Evolutionary conservation across 2,329 filamentous ascomycete genomes (phyloP), one percentile per base, ranked within the genome.

Genomic region (Ilyonectria mors-panacis): DNA sequence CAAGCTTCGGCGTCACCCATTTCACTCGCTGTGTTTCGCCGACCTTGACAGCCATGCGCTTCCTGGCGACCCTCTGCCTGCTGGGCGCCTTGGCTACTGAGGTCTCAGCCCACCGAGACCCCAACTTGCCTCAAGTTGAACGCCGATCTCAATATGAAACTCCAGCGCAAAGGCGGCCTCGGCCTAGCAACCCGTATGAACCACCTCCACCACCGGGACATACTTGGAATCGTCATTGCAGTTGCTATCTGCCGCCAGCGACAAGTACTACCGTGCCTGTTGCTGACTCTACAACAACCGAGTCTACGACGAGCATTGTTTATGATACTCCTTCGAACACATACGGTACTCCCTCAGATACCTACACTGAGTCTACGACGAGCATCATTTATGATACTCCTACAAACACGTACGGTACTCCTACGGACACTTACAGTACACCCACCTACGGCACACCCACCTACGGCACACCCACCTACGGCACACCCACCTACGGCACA

Each of bases 41-140:
- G 66, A 65, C 45, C 50, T 53, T 30, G 51, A 33, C 65, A 51
- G 21, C n/a, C 53, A 76, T 76, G 74, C 74, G 72, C 35, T 73
- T 73, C 63, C 67, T 70, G 57, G 28, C 73, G 44, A 59, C 69
- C 7, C 61, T 76, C 51, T 57, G 62, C 58, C 61, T 65, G 56
- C n/a, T 74, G 28, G 69, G 73, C 44, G 74, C 68, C 57, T 63
- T 70, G 59, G 70, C 71, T 37, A 51, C 57, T 30, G 55, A 67
- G 55, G 65, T 67, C 28, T 69, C 68, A 58, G 68, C 65, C 23
- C 57, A 66, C 28, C 65, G 57, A 26, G 48, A 65, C 44, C 63
- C 63, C 26, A 65, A 65, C 45, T 6, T 28, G 13, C 63, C 63
- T 42, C 63, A 65, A 53, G 44, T 47, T 19, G 13, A 61, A 28